These are phyloP conservation scores for Ramularia collo-cygni DNA, from an alignment of 2,329 filamentous ascomycete species.

Conservation along the genomic window DNA sequence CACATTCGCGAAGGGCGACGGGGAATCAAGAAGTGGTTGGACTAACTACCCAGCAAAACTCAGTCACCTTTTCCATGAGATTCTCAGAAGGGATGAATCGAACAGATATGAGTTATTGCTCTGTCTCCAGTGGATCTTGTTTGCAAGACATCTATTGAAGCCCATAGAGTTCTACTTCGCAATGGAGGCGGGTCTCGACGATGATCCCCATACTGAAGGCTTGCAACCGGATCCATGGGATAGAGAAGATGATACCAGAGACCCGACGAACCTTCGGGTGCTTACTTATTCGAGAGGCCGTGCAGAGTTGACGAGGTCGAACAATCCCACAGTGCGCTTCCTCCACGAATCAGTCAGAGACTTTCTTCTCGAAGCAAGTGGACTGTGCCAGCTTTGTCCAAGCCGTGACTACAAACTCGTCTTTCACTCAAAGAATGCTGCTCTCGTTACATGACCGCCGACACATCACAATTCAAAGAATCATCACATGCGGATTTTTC, in stretches of 20 bases:
- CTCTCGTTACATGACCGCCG: slow-evolving; percentile 5
- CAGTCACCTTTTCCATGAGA: slow-evolving; percentile 44
- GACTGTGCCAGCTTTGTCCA: slow-evolving; percentile 28
- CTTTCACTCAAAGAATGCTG: slow-evolving; percentile 16
- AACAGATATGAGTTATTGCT: slow-evolving; percentile 38
- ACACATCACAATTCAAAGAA: background rate
- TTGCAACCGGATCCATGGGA: slow-evolving; percentile 16
- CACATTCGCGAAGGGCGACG: slow-evolving; percentile 24
- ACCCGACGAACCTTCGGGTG: slow-evolving; percentile 31
- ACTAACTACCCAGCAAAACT: slow-evolving; percentile 38
- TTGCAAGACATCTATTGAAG: slow-evolving; percentile 38
- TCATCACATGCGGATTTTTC: background rate
- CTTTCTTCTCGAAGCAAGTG: slow-evolving; percentile 37
- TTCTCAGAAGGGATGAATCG: slow-evolving; percentile 41
- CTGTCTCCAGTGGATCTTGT: slow-evolving; percentile 51
- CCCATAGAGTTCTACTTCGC: slow-evolving; percentile 43
- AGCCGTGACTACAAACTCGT: too few relatives aligned
- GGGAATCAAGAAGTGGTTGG: slow-evolving; percentile 28
- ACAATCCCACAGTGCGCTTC: slow-evolving; percentile 40
- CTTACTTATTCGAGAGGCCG: slow-evolving; percentile 46
- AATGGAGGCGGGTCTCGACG: slow-evolving; percentile 27
- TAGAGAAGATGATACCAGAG: slow-evolving; percentile 10
- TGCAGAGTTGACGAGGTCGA: slow-evolving; percentile 35
- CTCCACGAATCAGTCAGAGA: slow-evolving; percentile 49
- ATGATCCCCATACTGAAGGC: background rate